Base-by-base conservation (phyloP, 805 yeast species). In the Ogataea nonfermentans region DNA sequence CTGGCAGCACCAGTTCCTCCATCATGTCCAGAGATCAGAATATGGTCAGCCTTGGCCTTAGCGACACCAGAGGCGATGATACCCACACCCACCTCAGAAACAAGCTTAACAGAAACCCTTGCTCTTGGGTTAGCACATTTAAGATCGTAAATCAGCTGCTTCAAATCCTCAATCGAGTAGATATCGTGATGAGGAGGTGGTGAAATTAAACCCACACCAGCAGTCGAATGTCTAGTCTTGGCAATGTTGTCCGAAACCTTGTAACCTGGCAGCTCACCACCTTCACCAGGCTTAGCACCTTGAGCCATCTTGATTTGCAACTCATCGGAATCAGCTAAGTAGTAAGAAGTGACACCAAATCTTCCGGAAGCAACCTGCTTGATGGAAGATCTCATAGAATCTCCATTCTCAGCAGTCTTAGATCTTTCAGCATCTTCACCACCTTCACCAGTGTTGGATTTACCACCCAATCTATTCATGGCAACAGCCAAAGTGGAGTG, bases 1-100 rank as follows among this genome's bases (percentile, higher is more conserved):
- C 95, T 79, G 44, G 96, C 91, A 44, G 99, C 99, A 81, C 99
- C 99, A 43, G 99, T 91, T 72, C 99, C 99, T 78, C 99, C 99
- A 66, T 91, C 98, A 60, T 95, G 97, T 57, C 98, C 98, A 45
- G 96, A 86, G 49, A 91, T 86, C 61, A 91, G 75, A 57, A 91
- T 84, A 61, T 91, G 96, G 62, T 93, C 98, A 10, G 98, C 96
- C 61, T 93, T 95, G 13, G 99, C 99, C 70, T 91, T 91, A 45
- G 98, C 98, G 20, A 91, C 99, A 76, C 99, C 99, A 30, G 97
- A 88, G 19, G 98, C 98, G 61, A 93, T 91, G 59, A 93, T 89
- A 72, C 99, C 99, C 39, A 91, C 98, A 70, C 99, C 99, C 44
- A 93, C 98, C 67, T 91, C 99, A 19, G 96, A 86, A 12, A 93